A percentile compares a stretch with the other conserved stretches of the same genome.
phyloP scores from a whole-genome alignment of 2,329 filamentous ascomycete species.

The Aspergillus aculeatus region DNA sequence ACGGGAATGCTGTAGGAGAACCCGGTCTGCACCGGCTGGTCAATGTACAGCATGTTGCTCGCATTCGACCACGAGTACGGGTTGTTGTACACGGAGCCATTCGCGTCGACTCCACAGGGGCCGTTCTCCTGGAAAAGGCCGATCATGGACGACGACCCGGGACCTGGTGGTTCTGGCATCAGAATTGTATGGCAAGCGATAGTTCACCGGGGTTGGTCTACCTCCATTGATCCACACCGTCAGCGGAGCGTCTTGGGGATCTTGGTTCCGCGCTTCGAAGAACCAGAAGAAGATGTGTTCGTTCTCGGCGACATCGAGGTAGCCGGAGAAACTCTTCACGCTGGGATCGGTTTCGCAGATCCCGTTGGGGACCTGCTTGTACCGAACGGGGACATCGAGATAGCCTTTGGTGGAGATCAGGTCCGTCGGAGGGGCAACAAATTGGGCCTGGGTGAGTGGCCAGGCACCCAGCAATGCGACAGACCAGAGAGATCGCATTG shows the following conservation, averaged over 20 bases:
- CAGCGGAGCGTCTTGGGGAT: slow-evolving; percentile 5
- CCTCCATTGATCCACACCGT: slow-evolving; percentile 27
- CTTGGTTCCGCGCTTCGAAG: slow-evolving; percentile 6
- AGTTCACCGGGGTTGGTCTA: neutral
- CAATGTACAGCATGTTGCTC: slow-evolving; percentile 26
- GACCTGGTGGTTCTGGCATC: neutral
- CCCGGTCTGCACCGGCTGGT: slow-evolving; percentile 23
- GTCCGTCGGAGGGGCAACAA: slow-evolving; percentile 1
- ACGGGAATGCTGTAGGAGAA: slow-evolving; percentile 16
- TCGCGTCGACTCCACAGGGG: slow-evolving; percentile 26
- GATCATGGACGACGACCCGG: slow-evolving; percentile 34
- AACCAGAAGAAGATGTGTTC: slow-evolving; percentile 10
- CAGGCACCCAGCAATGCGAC: neutral
- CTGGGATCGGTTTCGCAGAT: slow-evolving; percentile 9
- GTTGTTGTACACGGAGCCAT: slow-evolving; percentile 22
- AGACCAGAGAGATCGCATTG: neutral
- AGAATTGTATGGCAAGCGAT: neutral
- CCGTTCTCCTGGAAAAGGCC: slow-evolving; percentile 36
- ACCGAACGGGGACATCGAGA: slow-evolving; percentile 10
- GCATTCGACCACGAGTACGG: slow-evolving; percentile 24
- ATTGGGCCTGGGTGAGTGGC: slow-evolving; percentile 1
- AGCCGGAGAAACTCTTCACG: slow-evolving; percentile 10
- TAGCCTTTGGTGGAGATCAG: slow-evolving; percentile 5
- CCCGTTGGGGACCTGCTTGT: slow-evolving; percentile 7
- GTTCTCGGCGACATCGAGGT: slow-evolving; percentile 7